Evolutionary conservation across 2,329 filamentous ascomycete species (phyloP), one percentile per base, ranked within the genome.

Genomic region (Alternaria triticina): DNA sequence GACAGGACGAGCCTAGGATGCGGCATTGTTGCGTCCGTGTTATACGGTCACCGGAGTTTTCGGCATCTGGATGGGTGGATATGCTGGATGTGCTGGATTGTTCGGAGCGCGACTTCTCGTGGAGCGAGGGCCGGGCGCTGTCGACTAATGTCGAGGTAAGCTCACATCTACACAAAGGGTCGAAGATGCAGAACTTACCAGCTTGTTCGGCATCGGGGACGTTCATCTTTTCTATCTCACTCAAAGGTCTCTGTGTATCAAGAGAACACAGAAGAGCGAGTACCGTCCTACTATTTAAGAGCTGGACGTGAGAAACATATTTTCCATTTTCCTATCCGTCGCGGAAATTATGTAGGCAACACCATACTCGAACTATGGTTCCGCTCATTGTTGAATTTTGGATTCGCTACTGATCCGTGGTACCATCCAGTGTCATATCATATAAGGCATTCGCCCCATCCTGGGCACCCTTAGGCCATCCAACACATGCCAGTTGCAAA

Each of bases 11-110:
- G 17, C 59, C 11, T 44, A 70, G 54, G 27, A 69, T 58, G 17
- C 63, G 64, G 30, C 44, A 54, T 40, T 74, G 69, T 47, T 73
- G 67, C 11, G 45, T 54, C 20, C 47, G 57, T 10, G 70, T 67
- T n/a, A 70, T 59, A 20, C 36, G 44, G 17, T 63, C 66, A 17
- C 64, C 68, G 3, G 10, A 3, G 50, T 69, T 67, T n/a, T 54
- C 25, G 23, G 12, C 23, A n/a, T 61, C 20, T 22, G 20, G 10
- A 17, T 56, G 12, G 22, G n/a, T 52, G 13, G 46, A 51, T 30
- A 47, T 17, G 20, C n/a, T 28, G 8, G 45, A 27, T 23, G 17
- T 17, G 15, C 17, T 28, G n/a, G 45, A 28, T 17, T 13, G 17
- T 44, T 22, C 23, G 45, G 10, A 11, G 12, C 4, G 30, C 30